phyloP scores from a whole-genome alignment of 805 yeast species.

The Zygoascus tannicola region DNA sequence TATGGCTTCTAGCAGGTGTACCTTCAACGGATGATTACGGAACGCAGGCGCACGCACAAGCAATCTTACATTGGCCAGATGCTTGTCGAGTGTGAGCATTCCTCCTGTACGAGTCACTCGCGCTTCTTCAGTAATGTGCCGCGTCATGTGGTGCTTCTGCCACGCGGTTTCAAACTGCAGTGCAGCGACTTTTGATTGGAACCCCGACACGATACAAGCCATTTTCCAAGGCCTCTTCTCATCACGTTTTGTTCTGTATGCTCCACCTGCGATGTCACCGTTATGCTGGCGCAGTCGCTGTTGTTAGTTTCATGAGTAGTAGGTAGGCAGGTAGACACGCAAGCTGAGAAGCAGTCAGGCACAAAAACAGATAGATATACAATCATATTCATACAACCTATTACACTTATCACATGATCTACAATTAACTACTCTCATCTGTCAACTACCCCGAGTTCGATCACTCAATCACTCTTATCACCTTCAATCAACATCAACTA shows the following conservation, averaged over 20 bases:
- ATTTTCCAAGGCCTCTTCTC: conserved; percentile 70
- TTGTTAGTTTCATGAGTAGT: background rate
- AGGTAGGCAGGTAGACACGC: too few relatives aligned
- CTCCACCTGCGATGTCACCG: conserved; percentile 57
- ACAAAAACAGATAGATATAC: background rate
- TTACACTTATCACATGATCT: background rate
- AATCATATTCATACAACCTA: background rate
- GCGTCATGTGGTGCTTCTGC: conserved; percentile 62
- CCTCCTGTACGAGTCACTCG: conserved; percentile 28
- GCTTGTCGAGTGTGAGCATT: conserved; percentile 16
- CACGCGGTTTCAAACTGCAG: conserved; percentile 79
- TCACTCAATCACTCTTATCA: too few relatives aligned
- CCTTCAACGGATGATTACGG: conserved; percentile 18
- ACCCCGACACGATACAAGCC: conserved; percentile 55
- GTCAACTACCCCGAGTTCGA: too few relatives aligned
- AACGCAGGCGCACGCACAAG: conserved; percentile 20
- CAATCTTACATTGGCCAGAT: conserved; percentile 23
- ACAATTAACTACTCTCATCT: too few relatives aligned
- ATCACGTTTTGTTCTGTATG: conserved; percentile 49
- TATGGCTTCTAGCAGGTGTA: conserved; percentile 22
- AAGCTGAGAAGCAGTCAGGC: background rate
- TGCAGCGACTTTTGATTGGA: conserved; percentile 60
- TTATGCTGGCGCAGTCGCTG: conserved; percentile 68
- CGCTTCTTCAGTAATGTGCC: conserved; percentile 40
- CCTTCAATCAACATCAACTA: too few relatives aligned